Base-by-base conservation (phyloP, 768 basidiomycete species). In the Kwoniella heveanensis region DNA sequence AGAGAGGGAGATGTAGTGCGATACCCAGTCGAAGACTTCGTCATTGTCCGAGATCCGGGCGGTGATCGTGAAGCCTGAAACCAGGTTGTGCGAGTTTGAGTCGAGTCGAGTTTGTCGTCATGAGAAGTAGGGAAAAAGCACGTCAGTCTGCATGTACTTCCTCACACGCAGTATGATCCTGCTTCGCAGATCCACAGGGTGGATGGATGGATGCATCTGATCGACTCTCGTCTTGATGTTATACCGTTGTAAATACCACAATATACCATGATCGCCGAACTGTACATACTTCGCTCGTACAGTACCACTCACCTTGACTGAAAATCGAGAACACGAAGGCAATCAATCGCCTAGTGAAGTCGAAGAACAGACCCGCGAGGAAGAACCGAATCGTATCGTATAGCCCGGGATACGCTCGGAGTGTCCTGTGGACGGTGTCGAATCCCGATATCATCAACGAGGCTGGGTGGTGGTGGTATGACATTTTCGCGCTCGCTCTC, bases 11-110 rank as follows among this genome's bases (percentile, higher is more conserved):
- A 64, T 1, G 30, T 64, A 64, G 21, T 64, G 26, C 2, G 12
- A 32, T 27, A 64, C 13, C 63, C 63, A 64, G n/a, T 64, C 63
- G 56, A 58, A 64, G 19, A 39, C 49, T 26, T 64, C 63, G 24
- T 64, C 63, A 17, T 50, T 24, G 17, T 47, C 32, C 21, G 36
- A 51, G 3, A 64, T 53, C 10, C 25, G 12, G 17, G 63, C 63
- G 9, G 56, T 52, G 50, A 64, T 17, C 22, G 25, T 44, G 8
- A 54, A 36, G 48, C 57, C 63, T 64, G 22, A 32, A 32, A 32
- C 32, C 5, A 32, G 32, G 32, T 32, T n/a, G n/a, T n/a, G n/a
- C n/a, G n/a, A n/a, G n/a, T n/a, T n/a, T n/a, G n/a, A 22, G 25
- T 50, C 26, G 8, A 15, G 22, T 29, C 46, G 5, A 17, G 15